Evolutionary conservation across 164 flowering plant genomes (phyloP), one percentile per base, ranked within the genome.

Genomic region (Vitis labrusca): DNA sequence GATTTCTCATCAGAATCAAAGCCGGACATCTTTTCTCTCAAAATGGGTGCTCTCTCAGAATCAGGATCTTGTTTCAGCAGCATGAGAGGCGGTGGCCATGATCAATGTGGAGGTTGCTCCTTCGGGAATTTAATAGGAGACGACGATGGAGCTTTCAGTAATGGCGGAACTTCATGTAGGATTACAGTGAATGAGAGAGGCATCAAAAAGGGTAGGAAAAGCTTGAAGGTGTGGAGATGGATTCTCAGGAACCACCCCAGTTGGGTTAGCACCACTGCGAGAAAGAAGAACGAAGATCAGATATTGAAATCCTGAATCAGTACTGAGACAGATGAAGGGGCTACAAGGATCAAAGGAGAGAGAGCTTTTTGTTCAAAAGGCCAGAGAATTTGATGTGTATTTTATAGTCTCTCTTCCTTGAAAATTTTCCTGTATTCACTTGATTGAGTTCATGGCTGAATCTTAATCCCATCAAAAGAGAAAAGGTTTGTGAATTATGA

Each of bases 201-300:
- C 32, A 71, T 76, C 12, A 81, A 78, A 49, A 82, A 74, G 72
- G 74, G 82, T 59, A 80, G 77, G 71, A 87, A 69, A 37, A 81
- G 86, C 30, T 72, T 73, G 71, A 86, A 79, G 72, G 85, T 81
- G 5, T 89, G 91, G 93, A 78, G 78, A 73, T 89, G 93, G 93
- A 77, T 85, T 47, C 80, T 87, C 74, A 73, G 76, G 79, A 76
- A 79, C n/a, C 72, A 76, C 50, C 71, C 76, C 2, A 48, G 29
- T 14, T 52, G 59, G 67, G 65, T 64, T 32, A 66, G 59, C 65
- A 51, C 68, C 50, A 60, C 59, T 64, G 58, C 70, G 19, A 64
- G 61, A 50, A 65, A 72, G 72, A 76, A 66, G 64, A 67, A 75
- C 29, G 67, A 65, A 23, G 61, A 2, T 32, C 65, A 16, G 17